Evolutionary conservation across 257 asterid genomes (phyloP).

Genomic region (Sherardia arvensis): DNA sequence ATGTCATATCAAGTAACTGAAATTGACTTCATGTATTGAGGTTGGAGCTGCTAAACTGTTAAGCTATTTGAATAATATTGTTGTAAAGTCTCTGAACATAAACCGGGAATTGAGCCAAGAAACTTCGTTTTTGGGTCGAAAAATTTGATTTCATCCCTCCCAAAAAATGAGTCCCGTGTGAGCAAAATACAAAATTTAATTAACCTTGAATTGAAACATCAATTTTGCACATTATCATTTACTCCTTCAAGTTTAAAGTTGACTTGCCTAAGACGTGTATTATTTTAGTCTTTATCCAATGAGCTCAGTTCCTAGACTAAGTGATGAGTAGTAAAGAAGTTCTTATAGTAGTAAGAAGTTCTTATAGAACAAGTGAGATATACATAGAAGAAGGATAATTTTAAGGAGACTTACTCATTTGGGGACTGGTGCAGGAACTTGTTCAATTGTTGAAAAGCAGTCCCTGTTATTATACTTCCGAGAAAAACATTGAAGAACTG

Average conservation of each 20-base stretch:
- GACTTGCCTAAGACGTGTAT: background rate
- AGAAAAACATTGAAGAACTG: conserved; percentile 84
- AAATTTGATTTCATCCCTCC: no score
- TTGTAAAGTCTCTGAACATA: background rate
- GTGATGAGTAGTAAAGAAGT: no score
- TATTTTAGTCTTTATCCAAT: background rate
- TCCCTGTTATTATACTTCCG: conserved; percentile 78
- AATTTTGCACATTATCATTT: no score
- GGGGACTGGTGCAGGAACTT: conserved; percentile 51
- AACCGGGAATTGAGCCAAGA: no score
- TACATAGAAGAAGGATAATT: background rate
- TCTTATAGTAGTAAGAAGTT: background rate
- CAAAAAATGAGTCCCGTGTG: no score
- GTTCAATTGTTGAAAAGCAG: conserved; percentile 67
- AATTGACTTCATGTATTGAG: no score
- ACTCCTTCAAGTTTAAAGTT: background rate
- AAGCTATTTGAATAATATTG: no score
- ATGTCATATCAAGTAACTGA: no score
- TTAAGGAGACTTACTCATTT: conserved; percentile 38
- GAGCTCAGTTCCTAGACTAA: background rate
- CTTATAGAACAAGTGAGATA: background rate
- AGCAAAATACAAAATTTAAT: background rate
- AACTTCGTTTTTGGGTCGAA: no score
- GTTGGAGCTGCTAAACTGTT: no score
- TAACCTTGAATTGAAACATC: no score